A percentile compares a stretch with the other conserved stretches of the same genome.
Evolutionary conservation across 1,139 yeast genomes (phyloP).

Genomic region (Suhomyces bolitotheri): DNA sequence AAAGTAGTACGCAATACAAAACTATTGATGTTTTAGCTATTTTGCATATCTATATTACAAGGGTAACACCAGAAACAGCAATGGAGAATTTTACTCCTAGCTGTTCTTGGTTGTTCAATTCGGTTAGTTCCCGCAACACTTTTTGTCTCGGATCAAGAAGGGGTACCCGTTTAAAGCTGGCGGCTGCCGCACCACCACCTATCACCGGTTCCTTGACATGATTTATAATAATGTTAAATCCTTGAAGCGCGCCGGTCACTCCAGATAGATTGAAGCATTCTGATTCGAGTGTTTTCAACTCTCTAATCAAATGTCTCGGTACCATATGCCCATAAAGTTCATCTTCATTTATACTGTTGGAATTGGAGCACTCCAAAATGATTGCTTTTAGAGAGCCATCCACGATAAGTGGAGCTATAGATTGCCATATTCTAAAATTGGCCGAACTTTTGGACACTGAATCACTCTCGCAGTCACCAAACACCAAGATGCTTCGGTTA

Average conservation of each 20-base stretch:
- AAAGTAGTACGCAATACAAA: slow-evolving; percentile 29
- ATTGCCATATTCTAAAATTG: slow-evolving; percentile 58
- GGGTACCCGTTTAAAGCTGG: slow-evolving; percentile 8
- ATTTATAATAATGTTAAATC: slow-evolving; percentile 59
- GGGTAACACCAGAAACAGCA: slow-evolving; percentile 52
- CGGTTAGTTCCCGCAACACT: slow-evolving; percentile 50
- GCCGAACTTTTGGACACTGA: slow-evolving; percentile 38
- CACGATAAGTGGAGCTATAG: slow-evolving; percentile 49
- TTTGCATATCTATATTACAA: slow-evolving; percentile 14
- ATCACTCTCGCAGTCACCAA: slow-evolving; percentile 86
- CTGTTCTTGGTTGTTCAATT: slow-evolving; percentile 33
- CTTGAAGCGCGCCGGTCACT: slow-evolving; percentile 36
- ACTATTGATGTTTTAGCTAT: neutral
- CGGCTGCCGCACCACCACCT: slow-evolving; percentile 11
- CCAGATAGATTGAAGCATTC: slow-evolving; percentile 19
- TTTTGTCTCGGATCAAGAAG: slow-evolving; percentile 53
- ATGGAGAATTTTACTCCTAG: slow-evolving; percentile 50
- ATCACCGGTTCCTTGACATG: slow-evolving; percentile 65
- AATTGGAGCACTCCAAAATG: slow-evolving; percentile 75
- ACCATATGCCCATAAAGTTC: slow-evolving; percentile 76
- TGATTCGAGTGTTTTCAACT: slow-evolving; percentile 44
- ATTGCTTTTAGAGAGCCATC: slow-evolving; percentile 48
- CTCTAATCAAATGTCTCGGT: slow-evolving; percentile 61
- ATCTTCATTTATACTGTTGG: slow-evolving; percentile 44
- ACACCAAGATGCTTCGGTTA: slow-evolving; percentile 49